Conservation (phyloP, 1,284 basidiomycete genomes). For the Prillingera fragicola region DNA sequence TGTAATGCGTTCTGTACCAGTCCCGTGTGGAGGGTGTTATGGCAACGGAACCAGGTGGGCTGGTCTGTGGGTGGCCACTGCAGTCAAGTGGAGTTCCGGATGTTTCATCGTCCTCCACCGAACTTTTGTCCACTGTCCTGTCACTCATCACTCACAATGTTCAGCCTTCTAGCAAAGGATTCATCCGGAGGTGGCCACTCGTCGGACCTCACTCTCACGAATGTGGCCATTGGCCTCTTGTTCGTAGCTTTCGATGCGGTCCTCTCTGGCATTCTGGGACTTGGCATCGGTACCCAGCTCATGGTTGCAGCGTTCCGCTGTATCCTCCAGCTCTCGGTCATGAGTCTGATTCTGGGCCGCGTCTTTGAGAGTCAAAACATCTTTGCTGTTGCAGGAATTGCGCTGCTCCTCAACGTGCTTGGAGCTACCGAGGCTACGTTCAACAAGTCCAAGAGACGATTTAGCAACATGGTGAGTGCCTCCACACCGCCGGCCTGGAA, state of each 20-base stretch:
- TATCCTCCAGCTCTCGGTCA: conserved; percentile 65
- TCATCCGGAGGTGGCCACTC: conserved; percentile 9
- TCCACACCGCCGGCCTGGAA: no score
- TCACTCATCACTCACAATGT: not conserved
- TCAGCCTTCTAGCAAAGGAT: not conserved
- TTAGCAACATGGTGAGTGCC: conserved; percentile 64
- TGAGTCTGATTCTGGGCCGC: conserved; percentile 62
- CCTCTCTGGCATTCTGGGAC: conserved; percentile 59
- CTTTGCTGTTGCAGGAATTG: conserved; percentile 67
- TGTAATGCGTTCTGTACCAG: no score
- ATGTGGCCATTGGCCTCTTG: conserved; percentile 65
- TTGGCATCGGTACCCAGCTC: conserved; percentile 65
- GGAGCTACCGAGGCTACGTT: conserved; percentile 57
- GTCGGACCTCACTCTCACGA: conserved; percentile 56
- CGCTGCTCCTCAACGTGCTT: conserved; percentile 66
- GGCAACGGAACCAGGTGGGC: no score
- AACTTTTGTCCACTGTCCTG: no score
- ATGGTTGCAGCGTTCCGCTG: conserved; percentile 67
- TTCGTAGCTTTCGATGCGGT: conserved; percentile 57
- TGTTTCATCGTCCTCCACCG: no score
- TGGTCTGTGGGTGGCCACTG: no score
- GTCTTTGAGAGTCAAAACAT: conserved; percentile 69
- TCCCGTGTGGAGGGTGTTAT: no score
- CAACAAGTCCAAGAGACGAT: conserved; percentile 71
- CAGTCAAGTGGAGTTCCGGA: no score